Evolutionary conservation across 2,329 filamentous ascomycete genomes (phyloP).

Genomic region (Diplodia sapinea): DNA sequence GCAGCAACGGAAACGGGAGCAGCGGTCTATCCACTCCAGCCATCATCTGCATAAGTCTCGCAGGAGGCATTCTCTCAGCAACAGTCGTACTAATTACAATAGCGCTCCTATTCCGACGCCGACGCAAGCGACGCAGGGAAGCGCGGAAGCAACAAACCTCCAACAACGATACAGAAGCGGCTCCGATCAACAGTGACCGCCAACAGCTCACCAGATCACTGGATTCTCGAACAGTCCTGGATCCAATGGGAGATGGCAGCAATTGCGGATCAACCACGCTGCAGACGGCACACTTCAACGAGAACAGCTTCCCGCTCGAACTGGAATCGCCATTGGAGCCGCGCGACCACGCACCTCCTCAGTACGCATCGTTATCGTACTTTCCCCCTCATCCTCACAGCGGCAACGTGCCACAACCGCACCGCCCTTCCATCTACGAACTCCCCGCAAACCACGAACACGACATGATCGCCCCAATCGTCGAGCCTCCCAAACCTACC

Average conservation of each 20-base stretch:
- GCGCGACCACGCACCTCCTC: background rate
- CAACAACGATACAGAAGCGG: too few relatives aligned
- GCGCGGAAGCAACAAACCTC: background rate
- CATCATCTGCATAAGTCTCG: conserved; percentile 22
- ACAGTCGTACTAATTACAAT: background rate
- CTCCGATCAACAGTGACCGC: background rate
- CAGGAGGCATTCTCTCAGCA: conserved; percentile 10
- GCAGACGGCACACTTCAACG: background rate
- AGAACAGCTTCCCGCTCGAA: background rate
- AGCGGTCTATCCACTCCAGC: conserved; percentile 6
- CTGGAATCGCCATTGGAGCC: conserved; percentile 8
- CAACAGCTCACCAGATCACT: background rate
- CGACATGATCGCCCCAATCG: background rate
- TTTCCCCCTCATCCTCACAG: background rate
- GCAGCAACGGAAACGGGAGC: background rate
- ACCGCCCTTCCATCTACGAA: conserved; percentile 11
- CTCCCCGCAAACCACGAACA: conserved; percentile 8
- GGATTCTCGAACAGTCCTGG: background rate
- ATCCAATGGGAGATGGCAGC: background rate
- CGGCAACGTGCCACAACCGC: background rate
- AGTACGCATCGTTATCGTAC: background rate
- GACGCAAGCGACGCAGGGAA: background rate
- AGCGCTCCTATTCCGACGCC: conserved; percentile 14
- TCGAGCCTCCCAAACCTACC: background rate
- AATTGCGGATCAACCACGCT: background rate